Evolutionary conservation across 345 rosid genomes (phyloP), one percentile per base, ranked within the genome.

Genomic region (Schrenkiella parvula): DNA sequence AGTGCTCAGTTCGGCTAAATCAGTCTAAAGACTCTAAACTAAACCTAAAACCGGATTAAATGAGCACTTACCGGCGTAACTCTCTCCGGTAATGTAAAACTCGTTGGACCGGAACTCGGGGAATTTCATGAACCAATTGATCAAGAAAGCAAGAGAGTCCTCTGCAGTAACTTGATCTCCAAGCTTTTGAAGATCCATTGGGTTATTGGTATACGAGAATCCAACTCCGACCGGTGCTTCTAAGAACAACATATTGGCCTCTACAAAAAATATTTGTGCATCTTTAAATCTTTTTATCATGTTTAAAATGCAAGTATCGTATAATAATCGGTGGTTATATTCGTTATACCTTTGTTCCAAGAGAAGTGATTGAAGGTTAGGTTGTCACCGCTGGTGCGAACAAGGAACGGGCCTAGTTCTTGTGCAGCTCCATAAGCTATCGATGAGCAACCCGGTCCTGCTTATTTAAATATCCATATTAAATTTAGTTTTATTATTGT

Each of bases 401-500:
- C 79, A 17, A 85, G 82, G 68, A 90, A 85, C 1, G 95, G 95
- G 10, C 97, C 97, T 52, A 88, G 86, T 79, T 91, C 97, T 73
- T 86, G 86, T 13, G 87, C 85, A 55, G 88, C 97, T 28, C 97
- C 95, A 61, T 65, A 84, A 2, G 88, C 97, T 51, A 91, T 56
- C 0, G 97, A 91, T 8, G 97, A 91, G 71, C 97, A 91, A 5
- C 97, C 97, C 0, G 97, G 97, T 65, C 97, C 97, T 87, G 77
- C 31, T 52, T 54, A 35, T 38, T 55, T 15, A 6, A 6, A 19
- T 44, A 43, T 43, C 39, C 6, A 8, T 31, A 18, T 59, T 1
- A n/a, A 31, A 2, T 14, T 41, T 25, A 19, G 14, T 8, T 25
- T 28, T 22, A 17, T 0, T 61, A 8, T 13, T n/a, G 32, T 29